Conservation (phyloP, 2,329 filamentous ascomycete genomes). For the Diaporthe citrichinensis region DNA sequence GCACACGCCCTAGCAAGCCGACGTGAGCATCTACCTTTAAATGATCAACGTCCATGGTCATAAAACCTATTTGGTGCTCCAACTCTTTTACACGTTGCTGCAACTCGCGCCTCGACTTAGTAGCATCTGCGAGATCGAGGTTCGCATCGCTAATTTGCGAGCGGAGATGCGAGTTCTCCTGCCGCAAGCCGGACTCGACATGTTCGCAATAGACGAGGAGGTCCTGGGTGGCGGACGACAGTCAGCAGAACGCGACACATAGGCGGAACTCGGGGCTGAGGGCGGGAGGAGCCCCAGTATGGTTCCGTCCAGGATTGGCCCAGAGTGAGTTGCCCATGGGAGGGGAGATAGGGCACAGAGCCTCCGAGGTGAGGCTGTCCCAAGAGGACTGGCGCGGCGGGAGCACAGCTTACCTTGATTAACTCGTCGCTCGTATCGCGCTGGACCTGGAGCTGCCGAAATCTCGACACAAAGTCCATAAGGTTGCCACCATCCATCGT, state of each 20-base stretch:
- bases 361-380: background rate
- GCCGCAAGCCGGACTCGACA: conserved; percentile 58
- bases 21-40: conserved; percentile 59
- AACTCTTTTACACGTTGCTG: conserved; percentile 62
- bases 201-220: conserved; percentile 61
- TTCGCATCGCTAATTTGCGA: conserved; percentile 59
- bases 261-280: background rate
- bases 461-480: conserved; percentile 62
- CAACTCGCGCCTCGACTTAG: conserved; percentile 62
- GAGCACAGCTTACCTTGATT: conserved; percentile 59
- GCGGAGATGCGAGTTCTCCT: conserved; percentile 60
- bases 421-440: conserved; percentile 59
- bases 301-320: background rate
- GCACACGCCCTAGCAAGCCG: conserved; percentile 37
- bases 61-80: conserved; percentile 53
- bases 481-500: conserved; percentile 32
- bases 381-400: background rate
- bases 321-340: background rate
- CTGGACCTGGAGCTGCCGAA: conserved; percentile 58
- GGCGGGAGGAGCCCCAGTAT: background rate
- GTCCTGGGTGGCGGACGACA: conserved; percentile 53
- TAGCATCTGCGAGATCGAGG: conserved; percentile 67
- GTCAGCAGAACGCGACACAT: conserved; percentile 13
- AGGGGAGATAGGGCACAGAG: background rate
- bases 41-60: conserved; percentile 56